Base-by-base conservation (phyloP, 345 rosid species). In the Clausena lansium region DNA sequence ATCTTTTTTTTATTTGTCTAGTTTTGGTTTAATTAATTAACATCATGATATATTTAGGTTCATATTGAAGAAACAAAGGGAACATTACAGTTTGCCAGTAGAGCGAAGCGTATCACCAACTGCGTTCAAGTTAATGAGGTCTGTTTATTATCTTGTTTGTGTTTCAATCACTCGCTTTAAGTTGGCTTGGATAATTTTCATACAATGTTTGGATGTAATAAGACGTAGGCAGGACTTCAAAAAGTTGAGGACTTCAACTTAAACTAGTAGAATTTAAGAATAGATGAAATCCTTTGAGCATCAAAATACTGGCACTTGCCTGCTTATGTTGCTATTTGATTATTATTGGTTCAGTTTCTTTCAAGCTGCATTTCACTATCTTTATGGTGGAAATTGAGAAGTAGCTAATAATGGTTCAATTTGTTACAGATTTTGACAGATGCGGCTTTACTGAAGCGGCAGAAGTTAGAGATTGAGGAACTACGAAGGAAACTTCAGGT, bases 41-140 rank as follows among this genome's bases (percentile, higher is more conserved):
- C 30, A 39, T 54, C 72, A 5, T 33, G 61, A 20, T 11, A 55
- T 73, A 76, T 68, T 77, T 81, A 96, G 99, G 79, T 90, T 81
- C 99, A 96, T 82, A 67, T 94, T 86, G 99, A 96, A 84, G 99
- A 96, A 86, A 91, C 97, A 47, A 93, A 91, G 81, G 99, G 98
- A 71, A 93, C 99, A 78, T 92, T 93, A 63, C 95, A 86, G 73
- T 96, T 96, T 83, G 98, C 99, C 77, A 96, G 94, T 81, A 92
- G 98, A 91, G 98, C 99, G 81, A 96, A 93, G 82, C 87, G 95
- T 74, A 89, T 94, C 63, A 92, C 97, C 36, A 96, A 96, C 84
- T 94, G 97, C 78, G 99, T 93, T 55, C 95, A 94, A 92, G 97
- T 96, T 84, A 96, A 96, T 67, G 97, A 94, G 99, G 98, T 92